Base-by-base conservation (phyloP, 148 eudicot species). In the Chenopodium formosanum region DNA sequence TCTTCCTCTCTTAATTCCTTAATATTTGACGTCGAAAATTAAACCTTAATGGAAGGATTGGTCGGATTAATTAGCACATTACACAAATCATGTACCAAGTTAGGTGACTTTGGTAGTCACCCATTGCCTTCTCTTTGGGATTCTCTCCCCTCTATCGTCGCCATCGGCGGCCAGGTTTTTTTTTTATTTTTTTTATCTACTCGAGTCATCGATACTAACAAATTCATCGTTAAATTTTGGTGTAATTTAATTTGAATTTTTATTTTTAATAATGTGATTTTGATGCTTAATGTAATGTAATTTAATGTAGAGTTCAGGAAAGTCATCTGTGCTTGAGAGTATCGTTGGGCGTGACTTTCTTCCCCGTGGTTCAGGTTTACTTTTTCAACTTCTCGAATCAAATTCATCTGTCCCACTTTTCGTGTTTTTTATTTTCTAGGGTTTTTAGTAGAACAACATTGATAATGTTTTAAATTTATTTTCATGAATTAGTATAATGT, bases 311-410 rank as follows among this genome's bases (percentile, higher is more conserved):
- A 93, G 97, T 77, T 90, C 97, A 9, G 97, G 97, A 10, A 93
- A 93, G 83, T 91, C 97, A 19, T 93, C 97, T 17, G 97, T 91
- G 86, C 84, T 93, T 77, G 97, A 93, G 85, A 89, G 94, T 78
- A 84, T 93, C 32, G 94, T 93, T 10, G 97, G 94, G n/a, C 89
- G 90, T 68, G 97, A 93, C 83, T 93, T 93, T 82, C 88, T 93
- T n/a, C 97, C 97, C 19, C 88, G 97, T 46, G 97, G 97, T 82
- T 87, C 93, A 79, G 97, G 97, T 92, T 53, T 2, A 50, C 53
- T 50, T 50, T 50, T 50, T 50, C 8, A 37, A 9, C 13, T 50
- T 50, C 3, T 64, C 16, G 16, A 64, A 64, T 23, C 31, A 6
- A 64, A 25, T 47, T 58, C 63, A 4, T 82, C 63, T 27, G 32